Conservation (phyloP, 345 rosid genomes). For the Eucalyptus dawsonii region DNA sequence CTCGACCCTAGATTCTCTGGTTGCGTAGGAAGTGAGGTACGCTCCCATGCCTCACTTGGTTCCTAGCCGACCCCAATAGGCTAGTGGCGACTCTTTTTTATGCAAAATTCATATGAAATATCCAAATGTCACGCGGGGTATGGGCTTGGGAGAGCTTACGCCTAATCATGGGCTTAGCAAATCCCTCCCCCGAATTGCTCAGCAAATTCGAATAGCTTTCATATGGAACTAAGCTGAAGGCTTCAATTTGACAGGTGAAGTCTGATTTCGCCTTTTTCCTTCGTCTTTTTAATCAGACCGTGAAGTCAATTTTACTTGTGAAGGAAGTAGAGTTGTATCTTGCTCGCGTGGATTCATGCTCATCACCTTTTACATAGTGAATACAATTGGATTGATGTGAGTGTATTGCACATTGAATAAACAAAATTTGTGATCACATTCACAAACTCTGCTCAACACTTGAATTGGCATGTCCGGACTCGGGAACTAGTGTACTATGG, state of each 20-base stretch:
- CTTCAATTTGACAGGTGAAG: neutral
- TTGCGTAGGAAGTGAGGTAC: no score
- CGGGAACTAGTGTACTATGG: neutral
- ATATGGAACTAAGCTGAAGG: neutral
- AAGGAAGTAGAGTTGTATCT: neutral
- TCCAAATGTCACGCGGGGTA: no score
- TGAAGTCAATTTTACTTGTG: no score
- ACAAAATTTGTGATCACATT: neutral
- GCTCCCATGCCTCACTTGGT: no score
- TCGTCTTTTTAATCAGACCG: neutral
- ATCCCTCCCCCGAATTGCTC: neutral
- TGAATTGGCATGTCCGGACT: neutral
- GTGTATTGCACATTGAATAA: neutral
- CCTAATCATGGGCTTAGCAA: no score
- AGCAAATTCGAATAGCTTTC: neutral
- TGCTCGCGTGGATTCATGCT: neutral
- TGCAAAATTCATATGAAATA: no score
- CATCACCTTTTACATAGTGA: neutral
- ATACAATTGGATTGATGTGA: neutral
- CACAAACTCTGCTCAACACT: neutral
- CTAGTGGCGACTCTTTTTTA: no score
- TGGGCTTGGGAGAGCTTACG: no score
- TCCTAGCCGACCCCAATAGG: no score
- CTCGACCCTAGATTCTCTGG: no score
- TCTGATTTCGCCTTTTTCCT: neutral